Conservation (phyloP, 176 grass and related monocot genomes). For the Cocos nucifera region DNA sequence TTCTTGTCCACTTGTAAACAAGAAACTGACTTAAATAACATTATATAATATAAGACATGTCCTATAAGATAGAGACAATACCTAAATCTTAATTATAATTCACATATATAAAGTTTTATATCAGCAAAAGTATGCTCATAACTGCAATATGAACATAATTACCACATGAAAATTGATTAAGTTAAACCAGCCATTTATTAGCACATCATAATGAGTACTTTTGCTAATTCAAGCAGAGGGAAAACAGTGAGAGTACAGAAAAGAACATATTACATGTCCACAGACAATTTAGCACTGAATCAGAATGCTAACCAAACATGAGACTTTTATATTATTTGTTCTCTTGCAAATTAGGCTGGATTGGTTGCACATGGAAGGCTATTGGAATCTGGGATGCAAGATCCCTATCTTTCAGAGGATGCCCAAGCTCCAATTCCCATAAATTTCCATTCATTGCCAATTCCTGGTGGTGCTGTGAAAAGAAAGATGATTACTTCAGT, state of each 20-base stretch:
- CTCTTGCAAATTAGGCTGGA: constrained; percentile 81
- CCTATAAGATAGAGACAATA: too few relatives aligned
- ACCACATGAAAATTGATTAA: too few relatives aligned
- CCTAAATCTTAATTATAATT: too few relatives aligned
- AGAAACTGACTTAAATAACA: too few relatives aligned
- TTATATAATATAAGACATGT: too few relatives aligned
- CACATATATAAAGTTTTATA: too few relatives aligned
- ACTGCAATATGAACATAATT: too few relatives aligned
- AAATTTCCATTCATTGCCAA: constrained; percentile 50
- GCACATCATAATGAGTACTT: too few relatives aligned
- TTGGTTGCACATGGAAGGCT: constrained; percentile 79
- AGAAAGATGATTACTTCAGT: too few relatives aligned
- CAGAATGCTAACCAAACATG: background rate
- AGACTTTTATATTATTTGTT: constrained; percentile 33
- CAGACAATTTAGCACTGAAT: background rate
- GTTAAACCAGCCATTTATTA: too few relatives aligned
- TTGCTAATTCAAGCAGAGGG: background rate
- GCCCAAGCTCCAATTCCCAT: constrained; percentile 70
- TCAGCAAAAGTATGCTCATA: too few relatives aligned
- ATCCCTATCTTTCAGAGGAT: constrained; percentile 54
- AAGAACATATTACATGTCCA: background rate
- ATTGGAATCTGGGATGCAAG: constrained; percentile 74
- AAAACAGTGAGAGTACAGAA: background rate
- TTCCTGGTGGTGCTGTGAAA: constrained; percentile 61
- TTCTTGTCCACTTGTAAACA: too few relatives aligned